Base-by-base conservation (phyloP, 306 rosid genomes). In the Begonia loranthoides region DNA sequence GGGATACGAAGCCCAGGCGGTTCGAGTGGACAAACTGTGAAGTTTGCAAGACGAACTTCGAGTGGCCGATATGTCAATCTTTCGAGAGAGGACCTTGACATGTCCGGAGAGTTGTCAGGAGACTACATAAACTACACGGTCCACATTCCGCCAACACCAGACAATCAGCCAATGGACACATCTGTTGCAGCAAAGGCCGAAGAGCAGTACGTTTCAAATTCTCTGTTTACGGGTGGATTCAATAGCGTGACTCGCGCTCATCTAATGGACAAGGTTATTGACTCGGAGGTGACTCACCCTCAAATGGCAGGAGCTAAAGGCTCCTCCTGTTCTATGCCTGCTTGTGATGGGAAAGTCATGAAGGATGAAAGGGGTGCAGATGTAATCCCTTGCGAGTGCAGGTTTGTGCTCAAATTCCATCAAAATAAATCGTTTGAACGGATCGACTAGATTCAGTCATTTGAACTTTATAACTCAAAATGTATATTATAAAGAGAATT, bases 221-320 rank as follows among this genome's bases (percentile, higher is more conserved):
- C 97, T 1, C 67, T 88, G 13, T 88, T 88, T 33, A 88, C 97
- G 0, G 95, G 95, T 0, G 97, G 97, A 47, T 88, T 84, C 84
- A 84, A 88, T 5, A 88, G 97, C 53, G 89, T 84, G 0, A 88
- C 97, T 0, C 70, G 95, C 15, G 95, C 97, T 0, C 97, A 84
- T 69, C 63, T 88, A 12, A 88, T 88, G 97, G 97, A 88, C 52
- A 88, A 81, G 70, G 97, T 84, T 5, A 88, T 88, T 4, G 93
- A 88, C 51, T 81, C 97, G 0, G 89, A 81, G 60, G 97, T 88
- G 0, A 73, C 53, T 40, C 95, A 88, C 65, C 95, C 97, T 41
- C 97, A 88, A 47, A 88, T 88, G 95, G 97, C 97, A 0, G 97
- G 97, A 8, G 69, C 97, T 52, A 88, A 77, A 63, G 97, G 95